phyloP scores from a whole-genome alignment of 2,329 filamentous ascomycete species.

The Atkinsonella hypoxylon region DNA sequence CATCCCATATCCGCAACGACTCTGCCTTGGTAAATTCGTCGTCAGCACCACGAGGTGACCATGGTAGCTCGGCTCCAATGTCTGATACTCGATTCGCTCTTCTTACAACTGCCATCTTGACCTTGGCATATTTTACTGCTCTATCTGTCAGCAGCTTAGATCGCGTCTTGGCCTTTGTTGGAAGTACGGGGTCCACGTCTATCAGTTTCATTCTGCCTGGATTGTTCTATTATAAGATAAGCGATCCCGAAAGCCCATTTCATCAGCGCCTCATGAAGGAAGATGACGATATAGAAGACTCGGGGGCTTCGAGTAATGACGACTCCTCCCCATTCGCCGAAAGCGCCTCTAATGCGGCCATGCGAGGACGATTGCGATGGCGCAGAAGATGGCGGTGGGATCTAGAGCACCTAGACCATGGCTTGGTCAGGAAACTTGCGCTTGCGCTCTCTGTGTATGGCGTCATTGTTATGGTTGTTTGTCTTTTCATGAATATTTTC shows the following conservation, averaged over 20 bases:
- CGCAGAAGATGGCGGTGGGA: conserved; percentile 47
- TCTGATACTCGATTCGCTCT: conserved; percentile 79
- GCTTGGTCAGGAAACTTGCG: conserved; percentile 58
- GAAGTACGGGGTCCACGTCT: conserved; percentile 83
- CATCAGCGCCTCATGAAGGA: conserved; percentile 84
- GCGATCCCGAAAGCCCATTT: conserved; percentile 71
- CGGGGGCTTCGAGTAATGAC: conserved; percentile 37
- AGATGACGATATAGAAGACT: conserved; percentile 70
- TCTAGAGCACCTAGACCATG: conserved; percentile 50
- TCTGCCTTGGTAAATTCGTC: conserved; percentile 29
- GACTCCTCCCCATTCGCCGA: conserved; percentile 31
- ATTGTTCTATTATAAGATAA: conserved; percentile 98
- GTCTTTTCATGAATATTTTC: conserved; percentile 74
- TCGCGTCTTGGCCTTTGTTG: conserved; percentile 87
- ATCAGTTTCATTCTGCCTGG: conserved; percentile 96
- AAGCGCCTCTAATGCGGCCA: conserved; percentile 23
- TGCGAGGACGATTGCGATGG: conserved; percentile 33
- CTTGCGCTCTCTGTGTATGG: conserved; percentile 75
- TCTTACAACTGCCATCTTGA: conserved; percentile 76
- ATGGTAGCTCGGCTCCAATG: conserved; percentile 51
- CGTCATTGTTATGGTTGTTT: conserved; percentile 77
- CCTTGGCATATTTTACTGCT: conserved; percentile 74
- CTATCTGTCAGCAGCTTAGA: conserved; percentile 86
- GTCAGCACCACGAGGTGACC: conserved; percentile 32
- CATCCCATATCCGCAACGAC: conserved; percentile 24